Base-by-base conservation (phyloP, 345 rosid genomes). In the Alliaria petiolata region DNA sequence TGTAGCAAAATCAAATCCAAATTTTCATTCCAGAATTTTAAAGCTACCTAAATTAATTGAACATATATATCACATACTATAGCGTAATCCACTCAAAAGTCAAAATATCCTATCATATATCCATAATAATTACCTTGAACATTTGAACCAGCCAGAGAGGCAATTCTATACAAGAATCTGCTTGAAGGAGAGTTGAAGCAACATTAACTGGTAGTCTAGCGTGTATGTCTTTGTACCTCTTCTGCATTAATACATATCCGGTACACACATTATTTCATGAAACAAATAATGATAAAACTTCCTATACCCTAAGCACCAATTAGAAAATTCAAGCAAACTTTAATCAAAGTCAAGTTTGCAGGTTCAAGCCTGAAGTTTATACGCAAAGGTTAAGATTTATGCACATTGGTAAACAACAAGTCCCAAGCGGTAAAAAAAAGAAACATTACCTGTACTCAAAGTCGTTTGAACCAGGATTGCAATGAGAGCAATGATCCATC, bases 91-190 rank as follows among this genome's bases (percentile, higher is more conserved):
- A 55, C 25, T 65, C 63, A n/a, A n/a, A n/a, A n/a, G n/a, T n/a
- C n/a, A n/a, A n/a, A n/a, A n/a, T n/a, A n/a, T n/a, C n/a, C n/a
- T n/a, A n/a, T 65, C 63, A 64, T 56, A 36, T 39, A 55, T 65
- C 44, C 13, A 67, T 74, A 71, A 34, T 71, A 69, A 69, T 76
- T 83, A 95, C 97, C 99, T 95, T 95, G 83, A 91, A 88, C 96
- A 85, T 91, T 57, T 79, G 85, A 55, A 91, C 90, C 80, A 95
- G 83, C 99, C 99, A 95, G 43, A 95, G 82, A 62, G 99, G 99
- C 77, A 95, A 83, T 67, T 95, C 96, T 39, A 91, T 89, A 60
- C 73, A 85, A 58, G 88, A 80, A 83, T 89, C 93, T n/a, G 87
- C 62, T 36, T 81, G 90, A 72, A 95, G 97, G 82, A 95, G 91